Evolutionary conservation across 306 rosid species (phyloP).

Genomic region (Aeschynomene evenia): DNA sequence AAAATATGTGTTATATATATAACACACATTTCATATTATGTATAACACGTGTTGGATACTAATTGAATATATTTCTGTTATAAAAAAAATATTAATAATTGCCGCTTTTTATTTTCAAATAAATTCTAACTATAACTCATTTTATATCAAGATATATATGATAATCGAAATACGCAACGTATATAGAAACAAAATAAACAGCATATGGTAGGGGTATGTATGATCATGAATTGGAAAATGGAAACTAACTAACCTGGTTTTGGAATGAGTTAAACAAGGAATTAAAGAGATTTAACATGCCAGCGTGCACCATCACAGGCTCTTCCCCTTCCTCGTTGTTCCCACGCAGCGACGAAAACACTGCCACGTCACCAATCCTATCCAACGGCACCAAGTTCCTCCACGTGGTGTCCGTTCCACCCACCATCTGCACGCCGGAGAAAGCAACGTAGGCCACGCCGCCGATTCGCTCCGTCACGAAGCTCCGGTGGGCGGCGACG

Average conservation of each 20-base stretch:
- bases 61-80: too few species aligned
- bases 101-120: too few species aligned
- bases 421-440: slow-evolving; percentile 52
- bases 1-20: too few species aligned
- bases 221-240: not conserved
- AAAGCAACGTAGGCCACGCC: slow-evolving; percentile 58
- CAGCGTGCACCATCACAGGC: slow-evolving; percentile 65
- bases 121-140: too few species aligned
- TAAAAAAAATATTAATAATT: too few species aligned
- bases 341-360: slow-evolving; percentile 40
- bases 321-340: slow-evolving; percentile 43
- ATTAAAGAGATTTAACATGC: slow-evolving; percentile 47
- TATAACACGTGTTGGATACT: too few species aligned
- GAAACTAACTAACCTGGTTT: slow-evolving; percentile 69
- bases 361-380: slow-evolving; percentile 31
- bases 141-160: too few species aligned
- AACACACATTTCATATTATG: too few species aligned
- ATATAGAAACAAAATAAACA: too few species aligned
- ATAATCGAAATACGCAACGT: not conserved
- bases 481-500: slow-evolving; percentile 36
- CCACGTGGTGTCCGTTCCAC: slow-evolving; percentile 19
- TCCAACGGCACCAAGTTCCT: slow-evolving; percentile 46
- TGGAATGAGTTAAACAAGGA: slow-evolving; percentile 39
- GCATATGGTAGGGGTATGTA: too few species aligned
- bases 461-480: slow-evolving; percentile 40